Base-by-base conservation (phyloP, 345 rosid species). In the Crucihimalaya himalaica region DNA sequence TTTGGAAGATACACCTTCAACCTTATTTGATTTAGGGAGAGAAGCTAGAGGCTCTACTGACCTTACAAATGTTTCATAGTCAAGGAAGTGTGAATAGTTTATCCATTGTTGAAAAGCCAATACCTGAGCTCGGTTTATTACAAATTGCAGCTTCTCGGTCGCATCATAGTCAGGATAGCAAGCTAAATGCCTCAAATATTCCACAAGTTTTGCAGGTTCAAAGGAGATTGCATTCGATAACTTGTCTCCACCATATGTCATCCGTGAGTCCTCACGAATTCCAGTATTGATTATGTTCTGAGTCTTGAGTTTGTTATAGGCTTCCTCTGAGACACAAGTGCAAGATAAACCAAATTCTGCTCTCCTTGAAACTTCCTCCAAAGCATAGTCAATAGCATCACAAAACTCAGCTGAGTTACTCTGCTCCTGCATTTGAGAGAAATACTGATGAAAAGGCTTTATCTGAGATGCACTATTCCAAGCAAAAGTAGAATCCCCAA, bases 281-380 rank as follows among this genome's bases (percentile, higher is more conserved):
- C 90, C 91, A 46, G 84, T 66, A 77, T 84, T 88, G 45, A 75
- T 76, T 67, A 83, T 77, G 8, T 54, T 63, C 80, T 88, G 94
- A 53, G 78, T 65, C 56, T 73, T 70, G 63, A 89, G 62, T 71
- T 57, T 63, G 23, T 53, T 63, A 39, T 64, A 81, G 11, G 74
- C 79, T 61, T 82, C 80, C 61, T 78, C 67, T 0, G 89, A 76
- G 60, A 87, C 39, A 66, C 98, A 92, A 51, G 65, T 19, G 62
- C 98, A 92, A 48, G 91, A 78, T 34, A 92, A 76, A 63, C 86
- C 91, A 39, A 68, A 84, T 76, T 87, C 91, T 7, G 76, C 83
- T 39, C 94, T 82, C 73, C 98, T 84, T 3, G 88, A 82, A 56
- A 88, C 83, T 82, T 92, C 94, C 2, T 84, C 87, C 74, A 92